Evolutionary conservation across 768 basidiomycete genomes (phyloP), one percentile per base, ranked within the genome.

Genomic region (Leccinum arenicola): DNA sequence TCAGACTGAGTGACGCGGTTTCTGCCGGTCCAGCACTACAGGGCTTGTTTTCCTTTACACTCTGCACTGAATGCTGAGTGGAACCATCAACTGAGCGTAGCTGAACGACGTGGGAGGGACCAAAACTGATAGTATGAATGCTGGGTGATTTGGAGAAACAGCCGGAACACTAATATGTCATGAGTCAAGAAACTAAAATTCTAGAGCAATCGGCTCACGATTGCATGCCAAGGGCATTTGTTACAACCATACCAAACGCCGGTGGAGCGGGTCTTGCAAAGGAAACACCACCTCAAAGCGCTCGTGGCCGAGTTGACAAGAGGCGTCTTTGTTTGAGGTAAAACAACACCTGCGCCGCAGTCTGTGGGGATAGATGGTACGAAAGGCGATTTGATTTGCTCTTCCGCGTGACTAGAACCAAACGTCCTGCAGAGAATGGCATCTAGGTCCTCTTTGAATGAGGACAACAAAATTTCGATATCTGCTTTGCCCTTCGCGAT

Each of bases 381-480:
- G 57, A 52, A 8, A 4, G 9, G 25, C 15, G 54, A 2, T 15
- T 48, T 4, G 8, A 50, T 47, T 45, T 54, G 59, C 10, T 54
- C 29, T 31, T 55, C 55, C n/a, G 29, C 29, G 21, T 33, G 15
- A 54, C 58, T 49, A 19, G 62, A 3, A 33, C 75, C 76, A 53
- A 82, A 75, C 1, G 74, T 73, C 55, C 63, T 68, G 21, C 65
- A 65, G 25, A 87, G 65, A 57, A 81, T 73, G 14, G 70, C 73
- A 40, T 84, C 77, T n/a, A 89, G 71, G 55, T 84, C 80, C 10
- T 68, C 62, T 65, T 84, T 80, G 67, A 88, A 87, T n/a, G 74
- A 73, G 50, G 71, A 62, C 40, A 89, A 61, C 33, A 86, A 68
- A 1, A 61, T 52, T 56, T 76, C 73, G 7, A 88, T 70, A 55